These are phyloP conservation scores for Colletotrichum horii DNA, from an alignment of 2,329 filamentous ascomycete genomes.

Conservation along the genomic window DNA sequence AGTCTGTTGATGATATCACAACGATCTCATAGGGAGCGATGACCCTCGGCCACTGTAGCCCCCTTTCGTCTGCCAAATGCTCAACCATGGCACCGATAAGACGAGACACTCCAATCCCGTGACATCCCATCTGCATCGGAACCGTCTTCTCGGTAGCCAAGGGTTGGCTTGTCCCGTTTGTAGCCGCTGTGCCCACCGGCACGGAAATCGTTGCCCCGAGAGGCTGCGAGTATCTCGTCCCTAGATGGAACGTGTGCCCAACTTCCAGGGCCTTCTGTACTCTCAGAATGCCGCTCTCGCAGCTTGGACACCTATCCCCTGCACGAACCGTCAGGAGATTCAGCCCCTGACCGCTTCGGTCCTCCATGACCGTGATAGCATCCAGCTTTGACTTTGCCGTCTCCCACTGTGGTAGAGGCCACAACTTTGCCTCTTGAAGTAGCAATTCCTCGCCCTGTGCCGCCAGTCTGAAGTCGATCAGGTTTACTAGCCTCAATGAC, in stretches of 20 bases:
- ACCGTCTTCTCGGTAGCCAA: background rate
- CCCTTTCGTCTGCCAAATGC: slow-evolving; percentile 71
- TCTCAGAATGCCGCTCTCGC: slow-evolving; percentile 64
- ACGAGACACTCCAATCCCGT: slow-evolving; percentile 91
- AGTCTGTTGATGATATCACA: slow-evolving; percentile 60
- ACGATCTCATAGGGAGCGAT: slow-evolving; percentile 86
- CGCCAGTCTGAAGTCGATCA: slow-evolving; percentile 37
- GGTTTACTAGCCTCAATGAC: slow-evolving; percentile 32
- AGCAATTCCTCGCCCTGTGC: slow-evolving; percentile 27
- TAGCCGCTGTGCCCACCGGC: slow-evolving; percentile 30
- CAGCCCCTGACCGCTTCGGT: slow-evolving; percentile 43
- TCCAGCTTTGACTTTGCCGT: background rate
- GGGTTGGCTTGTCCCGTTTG: background rate
- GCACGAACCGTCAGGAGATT: slow-evolving; percentile 69
- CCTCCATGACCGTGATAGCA: slow-evolving; percentile 31
- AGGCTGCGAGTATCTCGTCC: slow-evolving; percentile 83
- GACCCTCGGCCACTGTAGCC: slow-evolving; percentile 84
- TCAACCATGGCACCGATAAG: slow-evolving; percentile 88
- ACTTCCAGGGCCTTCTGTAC: slow-evolving; percentile 83
- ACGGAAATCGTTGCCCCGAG: slow-evolving; percentile 68
- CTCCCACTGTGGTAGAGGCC: background rate
- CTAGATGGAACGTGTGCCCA: slow-evolving; percentile 93
- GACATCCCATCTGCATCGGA: slow-evolving; percentile 91
- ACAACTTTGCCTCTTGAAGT: slow-evolving; percentile 1
- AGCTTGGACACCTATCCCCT: slow-evolving; percentile 77